Base-by-base conservation (phyloP, 2,329 filamentous ascomycete species). In the Fusarium euwallaceae region DNA sequence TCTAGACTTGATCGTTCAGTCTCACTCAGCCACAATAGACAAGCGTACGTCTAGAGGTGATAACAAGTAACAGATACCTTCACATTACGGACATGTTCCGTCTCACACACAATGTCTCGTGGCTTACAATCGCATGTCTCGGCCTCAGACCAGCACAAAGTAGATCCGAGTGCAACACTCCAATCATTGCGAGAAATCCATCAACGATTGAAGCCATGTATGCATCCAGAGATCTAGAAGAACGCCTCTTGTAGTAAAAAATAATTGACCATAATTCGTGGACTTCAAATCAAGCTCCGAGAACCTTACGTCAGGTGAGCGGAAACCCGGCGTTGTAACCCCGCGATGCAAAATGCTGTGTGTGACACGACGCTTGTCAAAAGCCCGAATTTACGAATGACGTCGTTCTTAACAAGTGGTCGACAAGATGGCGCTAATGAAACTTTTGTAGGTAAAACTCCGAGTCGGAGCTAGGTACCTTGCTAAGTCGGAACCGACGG, bases 371-470 rank as follows among this genome's bases (percentile, higher is more conserved):
- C 39, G 16, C 36, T 27, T 43, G 58, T 43, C 58, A 61, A 43
- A 39, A 61, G 24, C 17, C 58, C 58, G 58, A 61, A 43, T 43
- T 32, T n/a, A 37, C 58, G 58, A 61, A 61, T 41, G 58, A 61
- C 58, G 58, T 41, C 58, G 36, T 20, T 20, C 43, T 37, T 16
- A 37, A 20, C 60, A 62, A 62, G 45, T 27, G 0, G 32, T 34
- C 11, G 16, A 9, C 24, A 11, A 14, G 4, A 20, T 62, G 43
- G 41, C 41, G 32, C 48, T 62, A 61, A 43, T 43, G 58, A 39
- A 27, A 43, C 24, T 8, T 29, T 12, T 12, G n/a, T 11, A 34
- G 37, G 24, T 36, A 34, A 48, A 32, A 7, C 27, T 36, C 60
- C 41, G 27, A 24, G 60, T 32, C 11, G n/a, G 27, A n/a, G 6